phyloP scores from a whole-genome alignment of 345 rosid species.

The Eucalyptus cloeziana region DNA sequence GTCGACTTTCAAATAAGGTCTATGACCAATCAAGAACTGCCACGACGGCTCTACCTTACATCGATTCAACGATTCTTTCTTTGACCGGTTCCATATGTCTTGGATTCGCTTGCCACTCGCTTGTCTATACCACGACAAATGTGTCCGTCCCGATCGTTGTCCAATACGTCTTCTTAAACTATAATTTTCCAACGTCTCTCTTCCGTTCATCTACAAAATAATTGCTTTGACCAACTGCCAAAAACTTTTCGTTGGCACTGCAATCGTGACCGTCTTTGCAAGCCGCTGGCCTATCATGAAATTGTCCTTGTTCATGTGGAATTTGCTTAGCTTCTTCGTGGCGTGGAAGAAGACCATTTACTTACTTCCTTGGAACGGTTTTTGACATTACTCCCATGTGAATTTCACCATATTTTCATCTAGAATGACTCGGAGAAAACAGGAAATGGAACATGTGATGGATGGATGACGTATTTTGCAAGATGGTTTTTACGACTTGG shows the following conservation, averaged over 20 bases:
- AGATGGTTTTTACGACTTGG: background rate
- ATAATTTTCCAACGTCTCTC: background rate
- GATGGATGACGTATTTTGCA: no score
- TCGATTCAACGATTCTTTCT: background rate
- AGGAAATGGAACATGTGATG: background rate
- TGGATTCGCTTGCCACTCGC: background rate
- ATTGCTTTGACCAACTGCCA: background rate
- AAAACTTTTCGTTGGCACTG: background rate
- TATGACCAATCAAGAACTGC: background rate
- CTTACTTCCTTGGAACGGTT: background rate
- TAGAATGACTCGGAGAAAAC: background rate
- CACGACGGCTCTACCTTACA: background rate
- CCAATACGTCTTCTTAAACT: background rate
- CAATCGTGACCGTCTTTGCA: background rate
- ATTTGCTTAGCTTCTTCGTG: background rate
- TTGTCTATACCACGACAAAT: background rate
- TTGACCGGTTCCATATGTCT: background rate
- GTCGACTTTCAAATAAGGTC: background rate
- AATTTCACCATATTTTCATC: background rate
- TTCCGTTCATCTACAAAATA: background rate
- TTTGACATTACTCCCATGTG: background rate
- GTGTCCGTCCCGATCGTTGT: background rate
- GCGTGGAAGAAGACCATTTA: background rate
- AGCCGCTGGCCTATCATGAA: background rate
- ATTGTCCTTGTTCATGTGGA: background rate